phyloP scores from a whole-genome alignment of 345 rosid genomes.

The Syzygium grande region DNA sequence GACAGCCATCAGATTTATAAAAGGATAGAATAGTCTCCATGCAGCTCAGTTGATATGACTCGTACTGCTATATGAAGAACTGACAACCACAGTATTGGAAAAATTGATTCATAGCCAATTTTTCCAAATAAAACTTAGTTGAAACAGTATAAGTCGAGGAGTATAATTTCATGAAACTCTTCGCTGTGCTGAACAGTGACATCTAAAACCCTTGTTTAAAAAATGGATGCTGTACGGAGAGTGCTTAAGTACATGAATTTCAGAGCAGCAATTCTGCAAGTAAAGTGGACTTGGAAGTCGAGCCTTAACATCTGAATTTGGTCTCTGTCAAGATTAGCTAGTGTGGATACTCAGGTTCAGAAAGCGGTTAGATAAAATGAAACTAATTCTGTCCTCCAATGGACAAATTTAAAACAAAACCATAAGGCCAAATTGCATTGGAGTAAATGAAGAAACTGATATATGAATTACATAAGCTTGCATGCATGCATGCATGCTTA shows the following conservation, averaged over 20 bases:
- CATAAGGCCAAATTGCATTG: not conserved
- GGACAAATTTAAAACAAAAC: not conserved
- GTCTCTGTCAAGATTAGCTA: not conserved
- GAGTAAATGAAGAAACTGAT: not conserved
- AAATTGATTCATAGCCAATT: not conserved
- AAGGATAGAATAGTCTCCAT: not conserved
- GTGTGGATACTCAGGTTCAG: not conserved
- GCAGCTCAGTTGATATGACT: not conserved
- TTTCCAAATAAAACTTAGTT: not conserved
- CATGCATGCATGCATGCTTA: not conserved
- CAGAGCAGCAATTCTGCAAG: not conserved
- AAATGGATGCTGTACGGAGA: not conserved
- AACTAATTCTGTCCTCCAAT: not conserved
- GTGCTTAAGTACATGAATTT: not conserved
- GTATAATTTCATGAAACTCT: not conserved
- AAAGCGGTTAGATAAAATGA: not conserved
- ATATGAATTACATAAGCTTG: not conserved
- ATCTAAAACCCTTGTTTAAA: not conserved
- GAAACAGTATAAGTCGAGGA: not conserved
- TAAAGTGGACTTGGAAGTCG: not conserved
- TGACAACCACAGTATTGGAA: not conserved
- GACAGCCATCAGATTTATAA: not conserved
- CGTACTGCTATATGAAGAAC: not conserved
- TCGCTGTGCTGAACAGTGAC: not conserved
- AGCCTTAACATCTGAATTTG: not conserved